Evolutionary conservation across 179 eudicot genomes (phyloP).

Genomic region (Corrigiola litoralis): DNA sequence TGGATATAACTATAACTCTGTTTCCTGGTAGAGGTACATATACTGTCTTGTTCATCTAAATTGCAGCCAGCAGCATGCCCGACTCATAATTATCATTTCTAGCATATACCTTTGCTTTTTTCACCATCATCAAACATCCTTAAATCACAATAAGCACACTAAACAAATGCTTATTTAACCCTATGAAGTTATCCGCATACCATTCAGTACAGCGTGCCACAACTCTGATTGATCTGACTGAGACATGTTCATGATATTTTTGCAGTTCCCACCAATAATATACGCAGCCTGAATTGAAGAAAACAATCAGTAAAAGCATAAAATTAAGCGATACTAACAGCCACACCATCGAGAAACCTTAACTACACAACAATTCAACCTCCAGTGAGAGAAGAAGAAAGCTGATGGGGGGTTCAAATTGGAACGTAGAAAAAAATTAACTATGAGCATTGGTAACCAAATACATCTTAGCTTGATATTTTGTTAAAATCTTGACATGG

Average conservation of each 20-base stretch:
- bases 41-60: no score
- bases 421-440: not conserved
- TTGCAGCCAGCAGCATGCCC: not conserved
- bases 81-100: not conserved
- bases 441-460: not conserved
- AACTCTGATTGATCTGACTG: slow-evolving; percentile 84
- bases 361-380: slow-evolving; percentile 2
- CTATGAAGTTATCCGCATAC: slow-evolving; percentile 27
- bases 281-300: slow-evolving; percentile 70
- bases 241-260: slow-evolving; percentile 94
- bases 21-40: no score
- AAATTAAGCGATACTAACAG: not conserved
- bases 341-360: not conserved
- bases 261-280: slow-evolving; percentile 83
- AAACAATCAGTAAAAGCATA: slow-evolving; percentile 6
- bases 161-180: not conserved
- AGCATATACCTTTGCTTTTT: not conserved
- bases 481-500: not conserved
- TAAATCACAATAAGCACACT: not conserved
- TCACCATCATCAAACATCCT: not conserved
- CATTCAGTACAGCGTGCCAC: slow-evolving; percentile 79
- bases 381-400: not conserved
- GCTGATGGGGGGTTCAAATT: not conserved
- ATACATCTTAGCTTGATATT: not conserved
- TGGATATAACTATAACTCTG: no score